phyloP scores from a whole-genome alignment of 768 basidiomycete species.

The Dacryopinax primogenitus region DNA sequence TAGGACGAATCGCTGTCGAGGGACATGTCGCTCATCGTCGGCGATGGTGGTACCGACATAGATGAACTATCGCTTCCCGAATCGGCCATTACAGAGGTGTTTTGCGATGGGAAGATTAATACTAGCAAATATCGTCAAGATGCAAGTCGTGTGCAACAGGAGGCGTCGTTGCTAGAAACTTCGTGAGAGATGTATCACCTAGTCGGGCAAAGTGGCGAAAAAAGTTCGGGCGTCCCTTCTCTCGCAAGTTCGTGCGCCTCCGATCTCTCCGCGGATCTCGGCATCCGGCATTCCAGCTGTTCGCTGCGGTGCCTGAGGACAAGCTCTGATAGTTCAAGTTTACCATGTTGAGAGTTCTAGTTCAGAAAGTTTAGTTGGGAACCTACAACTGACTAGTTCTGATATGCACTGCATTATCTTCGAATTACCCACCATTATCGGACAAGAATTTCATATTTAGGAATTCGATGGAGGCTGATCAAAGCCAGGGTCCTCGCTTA shows the following conservation, averaged over 20 bases:
- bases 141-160: neutral
- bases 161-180: too few relatives aligned
- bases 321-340: too few relatives aligned
- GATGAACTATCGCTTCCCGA: neutral
- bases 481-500: neutral
- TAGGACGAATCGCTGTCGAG: neutral
- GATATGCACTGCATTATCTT: neutral
- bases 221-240: neutral
- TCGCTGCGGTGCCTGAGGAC: too few relatives aligned
- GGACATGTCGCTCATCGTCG: conserved; percentile 9
- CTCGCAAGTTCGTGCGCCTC: too few relatives aligned
- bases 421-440: neutral
- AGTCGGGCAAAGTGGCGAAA: neutral
- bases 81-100: neutral
- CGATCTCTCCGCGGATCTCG: too few relatives aligned
- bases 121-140: neutral
- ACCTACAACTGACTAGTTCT: neutral
- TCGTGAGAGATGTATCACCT: neutral
- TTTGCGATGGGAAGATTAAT: neutral
- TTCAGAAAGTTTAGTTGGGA: neutral
- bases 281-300: too few relatives aligned
- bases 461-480: neutral
- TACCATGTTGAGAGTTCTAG: too few relatives aligned
- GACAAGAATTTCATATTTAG: neutral
- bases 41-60: neutral